Evolutionary conservation across 441 rosid species (phyloP), one percentile per base, ranked within the genome.

Genomic region (Lepidium campestre): DNA sequence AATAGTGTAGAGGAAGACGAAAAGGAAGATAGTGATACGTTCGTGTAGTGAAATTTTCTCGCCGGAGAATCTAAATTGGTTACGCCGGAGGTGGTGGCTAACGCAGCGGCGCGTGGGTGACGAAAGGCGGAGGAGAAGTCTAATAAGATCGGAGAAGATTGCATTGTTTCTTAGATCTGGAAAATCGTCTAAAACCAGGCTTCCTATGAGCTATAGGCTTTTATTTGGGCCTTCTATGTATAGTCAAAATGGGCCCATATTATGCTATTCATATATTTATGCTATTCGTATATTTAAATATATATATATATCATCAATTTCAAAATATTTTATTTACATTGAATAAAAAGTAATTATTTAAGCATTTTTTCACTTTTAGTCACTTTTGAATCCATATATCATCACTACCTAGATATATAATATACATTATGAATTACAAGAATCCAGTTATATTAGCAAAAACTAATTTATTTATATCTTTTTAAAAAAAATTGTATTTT

Each of bases 151-250:
- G 80, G 67, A 14, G 57, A 68, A 61, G 81, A 76, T 40, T 61
- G 77, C 85, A 86, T 83, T 37, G 35, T 78, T 73, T 61, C 44
- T 7, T 7, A 52, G 52, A 67, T 67, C 37, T 72, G 37, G 25
- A 14, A 10, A 1, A 2, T 32, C 20, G 12, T 64, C 65, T 57
- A 63, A 64, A 72, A 49, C 29, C 5, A 60, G 72, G 58, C 58
- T 67, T 45, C 8, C 8, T 60, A 11, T 60, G 18, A 66, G 37
- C 68, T 60, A 59, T 67, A 65, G 63, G 71, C 67, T 67, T 73
- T 53, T 27, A 19, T 44, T 60, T 67, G 77, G 77, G 72, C 76
- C 76, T 65, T 6, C 25, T 49, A 10, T 40, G 40, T 68, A 0
- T 5, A 8, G 0, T 9, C 48, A 0, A 31, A 29, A 48, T 42